Conservation (phyloP, 106 monocot species). For the Dactylorhiza incarnata region DNA sequence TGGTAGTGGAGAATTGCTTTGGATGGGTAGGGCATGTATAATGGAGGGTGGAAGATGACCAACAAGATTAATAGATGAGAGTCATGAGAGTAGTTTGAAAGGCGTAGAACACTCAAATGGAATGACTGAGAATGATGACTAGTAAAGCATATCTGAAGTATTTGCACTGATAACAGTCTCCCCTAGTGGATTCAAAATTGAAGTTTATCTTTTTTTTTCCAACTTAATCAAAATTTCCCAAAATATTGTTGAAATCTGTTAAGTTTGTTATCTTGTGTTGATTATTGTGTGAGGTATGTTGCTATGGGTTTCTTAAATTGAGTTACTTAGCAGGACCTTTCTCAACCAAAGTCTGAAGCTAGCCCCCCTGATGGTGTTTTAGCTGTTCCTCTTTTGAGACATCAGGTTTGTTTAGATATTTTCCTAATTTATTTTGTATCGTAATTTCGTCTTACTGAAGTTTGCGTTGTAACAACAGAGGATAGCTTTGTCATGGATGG, state of each 20-base stretch:
- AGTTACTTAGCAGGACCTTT: slow-evolving; percentile 58
- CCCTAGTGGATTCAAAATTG: not conserved
- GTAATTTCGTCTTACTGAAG: not conserved
- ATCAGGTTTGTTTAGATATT: slow-evolving; percentile 51
- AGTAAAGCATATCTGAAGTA: not conserved
- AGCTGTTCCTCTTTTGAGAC: slow-evolving; percentile 73
- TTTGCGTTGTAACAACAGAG: slow-evolving; percentile 35
- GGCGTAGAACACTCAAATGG: not conserved
- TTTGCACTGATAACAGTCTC: not conserved
- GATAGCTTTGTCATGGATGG: slow-evolving; percentile 97
- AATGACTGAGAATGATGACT: not conserved
- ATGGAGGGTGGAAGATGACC: slow-evolving; percentile 1
- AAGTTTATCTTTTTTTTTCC: not conserved
- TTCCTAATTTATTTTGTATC: slow-evolving; percentile 8
- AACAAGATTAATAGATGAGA: not conserved
- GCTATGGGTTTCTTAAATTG: not conserved
- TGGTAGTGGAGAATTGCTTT: not conserved
- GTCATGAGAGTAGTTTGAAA: not conserved
- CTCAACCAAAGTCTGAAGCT: slow-evolving; percentile 74
- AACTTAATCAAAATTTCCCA: not conserved
- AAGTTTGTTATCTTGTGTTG: not conserved
- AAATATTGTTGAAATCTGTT: not conserved
- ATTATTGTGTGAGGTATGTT: not conserved
- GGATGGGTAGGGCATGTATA: not conserved
- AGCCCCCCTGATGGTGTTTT: slow-evolving; percentile 78